These are phyloP conservation scores for Zygosaccharomyces bisporus DNA, from an alignment of 805 yeast genomes.

Conservation along the genomic window DNA sequence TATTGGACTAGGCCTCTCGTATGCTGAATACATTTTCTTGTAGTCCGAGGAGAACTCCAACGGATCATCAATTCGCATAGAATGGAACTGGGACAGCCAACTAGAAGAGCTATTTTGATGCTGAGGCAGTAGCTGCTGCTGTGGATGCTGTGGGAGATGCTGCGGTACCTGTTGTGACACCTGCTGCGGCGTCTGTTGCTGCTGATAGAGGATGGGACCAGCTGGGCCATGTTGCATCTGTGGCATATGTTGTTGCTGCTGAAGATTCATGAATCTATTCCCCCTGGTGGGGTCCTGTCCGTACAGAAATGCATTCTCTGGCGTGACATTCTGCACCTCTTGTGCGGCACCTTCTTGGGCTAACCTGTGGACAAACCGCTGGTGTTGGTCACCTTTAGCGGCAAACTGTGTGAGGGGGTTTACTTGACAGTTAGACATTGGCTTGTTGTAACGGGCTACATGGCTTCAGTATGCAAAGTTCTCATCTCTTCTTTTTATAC, in stretches of 20 bases:
- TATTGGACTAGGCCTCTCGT: slow-evolving; percentile 18
- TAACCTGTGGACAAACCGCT: slow-evolving; percentile 2
- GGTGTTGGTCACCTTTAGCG: slow-evolving; percentile 14
- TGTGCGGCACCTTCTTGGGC: neutral
- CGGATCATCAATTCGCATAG: slow-evolving; percentile 30
- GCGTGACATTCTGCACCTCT: neutral
- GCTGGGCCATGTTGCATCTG: neutral
- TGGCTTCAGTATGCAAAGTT: neutral
- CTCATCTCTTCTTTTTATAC: slow-evolving; percentile 1
- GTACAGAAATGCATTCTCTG: slow-evolving; percentile 1
- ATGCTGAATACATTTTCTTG: slow-evolving; percentile 26
- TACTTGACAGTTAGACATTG: slow-evolving; percentile 17
- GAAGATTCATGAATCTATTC: neutral
- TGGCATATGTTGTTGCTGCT: neutral
- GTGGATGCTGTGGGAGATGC: neutral
- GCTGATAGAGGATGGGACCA: neutral
- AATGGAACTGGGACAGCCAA: slow-evolving; percentile 29
- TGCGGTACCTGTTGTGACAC: slow-evolving; percentile 10
- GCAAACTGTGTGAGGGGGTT: slow-evolving; percentile 24
- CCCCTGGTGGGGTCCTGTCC: slow-evolving; percentile 3
- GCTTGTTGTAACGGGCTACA: neutral
- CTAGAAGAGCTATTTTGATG: neutral
- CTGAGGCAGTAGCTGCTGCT: slow-evolving; percentile 5
- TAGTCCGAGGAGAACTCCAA: slow-evolving; percentile 31
- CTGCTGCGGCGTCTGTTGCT: slow-evolving; percentile 7